Evolutionary conservation across 2,329 filamentous ascomycete genomes (phyloP), one percentile per base, ranked within the genome.

Genomic region (Colletotrichum navitas): DNA sequence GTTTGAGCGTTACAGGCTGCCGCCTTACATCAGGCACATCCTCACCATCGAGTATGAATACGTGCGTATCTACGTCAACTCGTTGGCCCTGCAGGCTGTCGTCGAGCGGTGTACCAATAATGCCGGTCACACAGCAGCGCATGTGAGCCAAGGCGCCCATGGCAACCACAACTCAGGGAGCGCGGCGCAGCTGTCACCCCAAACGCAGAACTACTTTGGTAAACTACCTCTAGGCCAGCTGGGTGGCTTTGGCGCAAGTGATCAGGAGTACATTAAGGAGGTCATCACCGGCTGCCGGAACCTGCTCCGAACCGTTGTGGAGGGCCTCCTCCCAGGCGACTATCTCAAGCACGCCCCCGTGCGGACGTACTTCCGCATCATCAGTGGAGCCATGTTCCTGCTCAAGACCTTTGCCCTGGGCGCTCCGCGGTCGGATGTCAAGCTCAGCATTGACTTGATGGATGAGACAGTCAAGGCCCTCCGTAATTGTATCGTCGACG

Each of bases 1-100:
- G 72, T 95, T 98, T 78, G 92, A 97, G 76, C 87, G 89, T n/a
- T 92, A 93, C 77, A 88, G 89, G 67, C 85, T 92, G 63, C 90
- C 91, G 2, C 88, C 84, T 29, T 92, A 88, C 74, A 91, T 90
- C 74, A 84, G 88, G 39, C 90, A 94, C 79, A 95, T 98, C 70
- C 85, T 99, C 39, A 92, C 90, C 10, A 98, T 98, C 75, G 96
- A 99, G 83, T 98, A 96, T 78, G 94, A 98, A 78, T 98, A 98
- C 79, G 94, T 95, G 34, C 90, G 95, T 77, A 93, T 98, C 62
- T 98, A 98, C 79, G 89, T 98, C 83, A 98, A 98, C 80, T 97
- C 95, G 0, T 86, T 99, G 2, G 95, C 95, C 2, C 85, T 99
- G 2, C 96, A 99, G 82, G 96, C 96, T 29, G 94, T 98, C 4